Conservation (phyloP, 164 flowering plant genomes). For the Nymphaea thermarum region DNA sequence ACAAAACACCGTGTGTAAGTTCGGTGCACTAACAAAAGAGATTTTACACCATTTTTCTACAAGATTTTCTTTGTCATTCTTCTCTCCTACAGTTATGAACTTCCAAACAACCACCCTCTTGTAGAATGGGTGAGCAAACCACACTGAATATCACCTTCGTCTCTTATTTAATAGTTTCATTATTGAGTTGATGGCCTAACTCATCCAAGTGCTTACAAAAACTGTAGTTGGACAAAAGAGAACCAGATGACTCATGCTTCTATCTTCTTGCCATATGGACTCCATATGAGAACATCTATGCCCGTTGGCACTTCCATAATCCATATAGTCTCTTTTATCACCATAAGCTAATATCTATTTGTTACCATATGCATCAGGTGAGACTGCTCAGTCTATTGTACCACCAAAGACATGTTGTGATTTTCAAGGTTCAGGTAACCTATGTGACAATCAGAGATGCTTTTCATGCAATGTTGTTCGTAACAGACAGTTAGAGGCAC, state of each 20-base stretch:
- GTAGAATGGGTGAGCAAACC: slow-evolving; percentile 68
- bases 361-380: slow-evolving; percentile 36
- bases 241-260: slow-evolving; percentile 61
- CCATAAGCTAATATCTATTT: neutral
- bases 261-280: slow-evolving; percentile 95
- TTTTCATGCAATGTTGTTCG: slow-evolving; percentile 58
- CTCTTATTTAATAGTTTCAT: neutral
- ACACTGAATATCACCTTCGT: neutral
- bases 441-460: slow-evolving; percentile 51
- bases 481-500: slow-evolving; percentile 82
- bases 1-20: too few species aligned
- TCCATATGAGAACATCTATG: slow-evolving; percentile 42
- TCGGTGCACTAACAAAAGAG: too few species aligned
- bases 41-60: too few species aligned
- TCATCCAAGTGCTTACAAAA: neutral
- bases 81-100: slow-evolving; percentile 68
- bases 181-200: neutral
- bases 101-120: slow-evolving; percentile 91
- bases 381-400: slow-evolving; percentile 69
- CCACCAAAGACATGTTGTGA: slow-evolving; percentile 44
- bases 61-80: too few species aligned
- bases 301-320: neutral
- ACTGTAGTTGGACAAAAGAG: slow-evolving; percentile 41
- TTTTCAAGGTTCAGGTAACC: slow-evolving; percentile 27
- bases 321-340: neutral